Percentiles rank a stretch among this genome's conserved stretches.
These are phyloP conservation scores for Picochlorum sp. DNA, from an alignment of 139 green algal species.

Conservation along the genomic window DNA sequence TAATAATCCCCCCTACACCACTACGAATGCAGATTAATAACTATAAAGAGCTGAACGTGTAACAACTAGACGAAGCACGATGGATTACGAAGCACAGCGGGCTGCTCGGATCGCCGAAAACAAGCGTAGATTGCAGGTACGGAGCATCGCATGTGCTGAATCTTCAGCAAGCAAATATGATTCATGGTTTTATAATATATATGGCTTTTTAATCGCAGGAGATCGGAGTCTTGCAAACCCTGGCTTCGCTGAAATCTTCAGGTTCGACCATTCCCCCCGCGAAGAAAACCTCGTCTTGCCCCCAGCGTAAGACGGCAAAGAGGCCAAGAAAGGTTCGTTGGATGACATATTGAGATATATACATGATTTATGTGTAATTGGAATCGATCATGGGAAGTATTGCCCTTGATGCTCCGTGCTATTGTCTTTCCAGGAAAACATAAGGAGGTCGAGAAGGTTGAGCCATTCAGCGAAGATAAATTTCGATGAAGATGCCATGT, in stretches of 20 bases:
- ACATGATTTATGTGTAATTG: too few species aligned
- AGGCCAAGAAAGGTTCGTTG: too few species aligned
- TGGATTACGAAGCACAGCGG: conserved; percentile 42
- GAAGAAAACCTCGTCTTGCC: too few species aligned
- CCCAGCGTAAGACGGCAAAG: too few species aligned
- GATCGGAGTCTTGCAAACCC: conserved; percentile 2
- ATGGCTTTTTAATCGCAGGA: neutral
- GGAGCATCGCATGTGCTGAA: neutral
- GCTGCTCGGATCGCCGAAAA: conserved; percentile 38
- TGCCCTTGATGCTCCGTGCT: too few species aligned
- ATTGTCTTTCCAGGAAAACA: neutral
- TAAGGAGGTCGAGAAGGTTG: neutral
- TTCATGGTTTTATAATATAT: neutral
- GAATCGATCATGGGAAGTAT: too few species aligned
- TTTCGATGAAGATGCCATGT: conserved; percentile 20
- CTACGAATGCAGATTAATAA: too few species aligned
- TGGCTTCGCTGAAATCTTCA: neutral
- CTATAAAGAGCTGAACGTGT: too few species aligned
- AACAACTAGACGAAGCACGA: conserved; percentile 1
- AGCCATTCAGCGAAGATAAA: neutral
- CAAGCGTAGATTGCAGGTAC: conserved; percentile 37
- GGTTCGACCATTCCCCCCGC: too few species aligned
- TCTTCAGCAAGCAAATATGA: too few species aligned
- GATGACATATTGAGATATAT: too few species aligned
- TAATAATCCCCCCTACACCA: neutral